Evolutionary conservation across 1,139 yeast genomes (phyloP).

Genomic region (Pichiaceae sp.): DNA sequence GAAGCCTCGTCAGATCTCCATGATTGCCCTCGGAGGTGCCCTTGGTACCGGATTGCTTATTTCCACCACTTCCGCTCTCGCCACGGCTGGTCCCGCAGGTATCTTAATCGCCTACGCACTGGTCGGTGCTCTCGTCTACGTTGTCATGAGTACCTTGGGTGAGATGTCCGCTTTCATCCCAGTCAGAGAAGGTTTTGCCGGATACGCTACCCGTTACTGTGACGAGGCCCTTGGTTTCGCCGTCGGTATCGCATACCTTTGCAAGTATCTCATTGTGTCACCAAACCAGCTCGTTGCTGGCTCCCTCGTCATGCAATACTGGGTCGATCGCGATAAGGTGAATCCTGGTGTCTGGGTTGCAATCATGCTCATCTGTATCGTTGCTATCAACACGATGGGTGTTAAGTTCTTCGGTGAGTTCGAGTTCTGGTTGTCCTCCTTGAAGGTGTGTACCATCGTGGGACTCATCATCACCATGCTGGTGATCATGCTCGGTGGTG

Average conservation of each 20-base stretch:
- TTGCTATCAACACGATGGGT: conserved; percentile 29
- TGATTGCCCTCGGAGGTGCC: conserved; percentile 60
- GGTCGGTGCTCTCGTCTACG: conserved; percentile 56
- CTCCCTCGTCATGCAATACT: conserved; percentile 51
- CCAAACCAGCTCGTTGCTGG: conserved; percentile 58
- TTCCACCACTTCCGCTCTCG: conserved; percentile 61
- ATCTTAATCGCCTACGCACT: conserved; percentile 51
- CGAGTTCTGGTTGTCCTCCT: conserved; percentile 57
- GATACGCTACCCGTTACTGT: conserved; percentile 58
- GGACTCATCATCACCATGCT: conserved; percentile 41
- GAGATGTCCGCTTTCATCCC: conserved; percentile 68
- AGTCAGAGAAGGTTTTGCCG: conserved; percentile 61
- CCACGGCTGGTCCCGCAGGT: conserved; percentile 63
- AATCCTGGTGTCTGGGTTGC: conserved; percentile 58
- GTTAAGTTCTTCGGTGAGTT: conserved; percentile 54
- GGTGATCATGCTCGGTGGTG: conserved; percentile 48
- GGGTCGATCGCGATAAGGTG: conserved; percentile 40
- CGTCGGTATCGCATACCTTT: conserved; percentile 59
- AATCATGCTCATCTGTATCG: conserved; percentile 37
- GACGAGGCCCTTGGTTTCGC: conserved; percentile 71
- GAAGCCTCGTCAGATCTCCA: conserved; percentile 63
- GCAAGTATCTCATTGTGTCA: conserved; percentile 56
- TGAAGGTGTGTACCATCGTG: conserved; percentile 51
- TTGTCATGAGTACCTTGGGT: conserved; percentile 66
- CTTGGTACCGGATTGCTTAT: conserved; percentile 63